These are phyloP conservation scores for Pichia sporocuriosa DNA, from an alignment of 805 yeast genomes.

Conservation along the genomic window DNA sequence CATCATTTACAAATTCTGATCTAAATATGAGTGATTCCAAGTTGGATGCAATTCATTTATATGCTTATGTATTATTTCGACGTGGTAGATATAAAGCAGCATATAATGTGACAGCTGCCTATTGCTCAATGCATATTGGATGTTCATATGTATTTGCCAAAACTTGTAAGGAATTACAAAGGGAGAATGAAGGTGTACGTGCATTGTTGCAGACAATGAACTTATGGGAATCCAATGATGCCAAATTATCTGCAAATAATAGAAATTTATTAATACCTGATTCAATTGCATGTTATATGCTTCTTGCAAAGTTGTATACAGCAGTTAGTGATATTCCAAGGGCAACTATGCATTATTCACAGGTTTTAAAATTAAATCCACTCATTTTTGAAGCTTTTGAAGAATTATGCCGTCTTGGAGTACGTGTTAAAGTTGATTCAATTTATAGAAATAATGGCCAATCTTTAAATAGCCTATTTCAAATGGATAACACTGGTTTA, in stretches of 20 bases:
- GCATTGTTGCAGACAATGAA: conserved; percentile 36
- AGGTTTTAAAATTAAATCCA: conserved; percentile 68
- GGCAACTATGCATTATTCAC: conserved; percentile 60
- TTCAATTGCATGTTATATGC: conserved; percentile 55
- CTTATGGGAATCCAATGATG: conserved; percentile 28
- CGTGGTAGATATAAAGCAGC: conserved; percentile 57
- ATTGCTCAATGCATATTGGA: conserved; percentile 52
- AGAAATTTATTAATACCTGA: conserved; percentile 42
- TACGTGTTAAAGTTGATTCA: conserved; percentile 53
- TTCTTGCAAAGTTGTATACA: conserved; percentile 64
- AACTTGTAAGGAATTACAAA: conserved; percentile 50
- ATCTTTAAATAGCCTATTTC: conserved; percentile 3
- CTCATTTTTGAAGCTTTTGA: conserved; percentile 83
- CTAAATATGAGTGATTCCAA: conserved; percentile 34
- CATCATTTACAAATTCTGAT: background rate
- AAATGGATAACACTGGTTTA: background rate
- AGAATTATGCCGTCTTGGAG: conserved; percentile 66
- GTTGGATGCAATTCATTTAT: conserved; percentile 58
- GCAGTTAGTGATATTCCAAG: conserved; percentile 54
- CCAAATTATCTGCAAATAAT: background rate
- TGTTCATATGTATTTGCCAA: conserved; percentile 71
- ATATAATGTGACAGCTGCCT: conserved; percentile 38
- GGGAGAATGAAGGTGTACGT: conserved; percentile 55
- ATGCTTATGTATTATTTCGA: conserved; percentile 60
- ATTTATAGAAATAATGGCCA: conserved; percentile 33